Evolutionary conservation across 352 stramenopile genomes (phyloP), one percentile per base, ranked within the genome.

Genomic region (Phytophthora sojae): DNA sequence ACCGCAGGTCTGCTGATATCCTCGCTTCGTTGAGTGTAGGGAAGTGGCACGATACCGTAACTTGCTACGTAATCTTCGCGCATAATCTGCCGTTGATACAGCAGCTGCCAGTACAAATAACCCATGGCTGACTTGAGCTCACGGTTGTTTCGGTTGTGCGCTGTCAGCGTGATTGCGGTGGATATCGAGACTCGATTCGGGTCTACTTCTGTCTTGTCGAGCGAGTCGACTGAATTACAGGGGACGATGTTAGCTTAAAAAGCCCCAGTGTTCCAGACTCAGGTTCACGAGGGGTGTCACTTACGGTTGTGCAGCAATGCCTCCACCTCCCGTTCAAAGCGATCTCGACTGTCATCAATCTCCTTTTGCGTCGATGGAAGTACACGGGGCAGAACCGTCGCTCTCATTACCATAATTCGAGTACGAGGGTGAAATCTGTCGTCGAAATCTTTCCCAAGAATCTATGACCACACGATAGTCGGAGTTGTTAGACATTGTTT

Each of bases 141-240:
- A 49, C 83, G 76, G 58, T 92, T 94, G 70, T 91, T 94, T 64
- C 76, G 68, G 59, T 92, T 88, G 75, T 94, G 86, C 0, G 80
- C 61, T 35, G 85, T 88, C 63, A 94, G 66, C 3, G 73, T 83
- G 12, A 91, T 76, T 7, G 50, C 81, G 5, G 83, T 91, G 5
- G 86, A 94, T 21, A 92, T 79, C 7, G 80, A 44, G 4, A 91
- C 70, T 54, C 76, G 86, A 55, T 70, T 85, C 5, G 84, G 78
- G 52, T 94, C 86, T 23, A 92, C 60, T 23, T 83, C 73, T 3
- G 71, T 82, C 2, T 25, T 69, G 3, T 79, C 65, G 11, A 90
- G 66, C 4, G 50, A 71, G 37, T 72, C 39, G 51, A 82, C 69
- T 86, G 54, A 30, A 4, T 14, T 39, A 60, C 11, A 21, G n/a